A percentile compares a stretch with the other conserved stretches of the same genome.
Evolutionary conservation across 352 stramenopile genomes (phyloP).

Genomic region (Phytophthora colocasiae): DNA sequence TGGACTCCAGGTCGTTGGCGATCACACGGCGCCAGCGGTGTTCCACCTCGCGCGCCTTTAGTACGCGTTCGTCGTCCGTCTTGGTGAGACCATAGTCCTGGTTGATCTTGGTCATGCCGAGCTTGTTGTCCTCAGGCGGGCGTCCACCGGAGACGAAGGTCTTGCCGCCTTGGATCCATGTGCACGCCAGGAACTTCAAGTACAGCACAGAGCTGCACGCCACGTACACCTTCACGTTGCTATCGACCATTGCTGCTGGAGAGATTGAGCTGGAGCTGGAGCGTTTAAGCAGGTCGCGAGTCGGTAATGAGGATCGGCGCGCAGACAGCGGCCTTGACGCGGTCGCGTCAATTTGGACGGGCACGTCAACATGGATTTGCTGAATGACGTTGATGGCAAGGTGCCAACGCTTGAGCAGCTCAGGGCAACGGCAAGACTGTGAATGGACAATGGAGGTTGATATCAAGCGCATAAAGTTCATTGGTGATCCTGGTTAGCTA

Average conservation of each 20-base stretch:
- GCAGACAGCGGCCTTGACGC: background rate
- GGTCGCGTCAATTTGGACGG: background rate
- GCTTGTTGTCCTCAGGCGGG: constrained; percentile 55
- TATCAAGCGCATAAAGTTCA: constrained; percentile 10
- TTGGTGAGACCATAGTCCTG: constrained; percentile 36
- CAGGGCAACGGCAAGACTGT: background rate
- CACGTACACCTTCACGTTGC: constrained; percentile 57
- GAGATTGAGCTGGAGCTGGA: background rate
- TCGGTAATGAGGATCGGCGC: constrained; percentile 4
- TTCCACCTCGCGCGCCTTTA: constrained; percentile 40
- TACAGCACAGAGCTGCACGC: constrained; percentile 63
- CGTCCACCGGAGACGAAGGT: constrained; percentile 54
- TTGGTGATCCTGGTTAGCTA: constrained; percentile 10
- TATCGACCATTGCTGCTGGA: constrained; percentile 11
- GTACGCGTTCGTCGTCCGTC: constrained; percentile 34
- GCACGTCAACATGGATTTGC: background rate
- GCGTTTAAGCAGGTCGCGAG: background rate
- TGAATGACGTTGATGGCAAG: background rate
- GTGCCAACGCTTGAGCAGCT: background rate
- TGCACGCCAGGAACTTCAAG: constrained; percentile 67
- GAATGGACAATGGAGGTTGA: background rate
- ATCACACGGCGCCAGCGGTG: constrained; percentile 60
- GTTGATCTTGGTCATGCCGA: constrained; percentile 43
- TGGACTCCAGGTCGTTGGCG: constrained; percentile 63
- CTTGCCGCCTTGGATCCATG: constrained; percentile 53